Evolutionary conservation across 1,284 basidiomycete genomes (phyloP), one percentile per base, ranked within the genome.

Genomic region (Fistulina hepatica): DNA sequence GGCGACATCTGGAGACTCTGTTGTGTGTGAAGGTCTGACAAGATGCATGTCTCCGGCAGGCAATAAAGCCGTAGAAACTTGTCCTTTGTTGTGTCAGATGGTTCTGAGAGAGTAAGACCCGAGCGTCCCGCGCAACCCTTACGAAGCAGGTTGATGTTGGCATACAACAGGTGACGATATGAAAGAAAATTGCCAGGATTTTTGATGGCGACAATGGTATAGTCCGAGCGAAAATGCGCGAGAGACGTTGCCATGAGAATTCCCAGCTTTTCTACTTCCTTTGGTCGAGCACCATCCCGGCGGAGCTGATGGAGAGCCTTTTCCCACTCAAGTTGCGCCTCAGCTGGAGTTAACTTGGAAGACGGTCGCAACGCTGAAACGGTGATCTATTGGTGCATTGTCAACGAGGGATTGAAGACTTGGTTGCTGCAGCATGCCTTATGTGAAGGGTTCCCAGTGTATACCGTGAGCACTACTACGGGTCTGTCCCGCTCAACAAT

Each of bases 151-250:
- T 80, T 79, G 46, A 86, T 81, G 50, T 88, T 88, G 33, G 76
- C 67, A 54, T 81, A 83, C 20, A 88, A 67, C 42, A 73, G 73
- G 44, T 80, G 71, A 42, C 68, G 67, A 22, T 67, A 63, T 21
- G 67, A 64, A 15, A 73, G 61, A 54, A 77, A 81, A 52, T 78
- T 66, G 20, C 84, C 84, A n/a, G n/a, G n/a, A 34, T 65, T 58
- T 0, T 81, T 81, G 39, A 88, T 74, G 41, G 70, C 74, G 15
- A 88, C 78, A 42, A 86, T 82, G 38, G 81, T 82, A 52, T 76
- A 82, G 60, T 88, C 83, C 3, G 81, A 85, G 37, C 80, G 80
- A 54, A 88, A 88, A 58, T 82, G 77, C 30, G 80, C 80, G 13
- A 88, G 69, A 6, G 81, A 85, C n/a, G 83, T 88, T 38, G 76